Base-by-base conservation (phyloP, 1,284 basidiomycete genomes). In the Microbotryum violaceum region DNA sequence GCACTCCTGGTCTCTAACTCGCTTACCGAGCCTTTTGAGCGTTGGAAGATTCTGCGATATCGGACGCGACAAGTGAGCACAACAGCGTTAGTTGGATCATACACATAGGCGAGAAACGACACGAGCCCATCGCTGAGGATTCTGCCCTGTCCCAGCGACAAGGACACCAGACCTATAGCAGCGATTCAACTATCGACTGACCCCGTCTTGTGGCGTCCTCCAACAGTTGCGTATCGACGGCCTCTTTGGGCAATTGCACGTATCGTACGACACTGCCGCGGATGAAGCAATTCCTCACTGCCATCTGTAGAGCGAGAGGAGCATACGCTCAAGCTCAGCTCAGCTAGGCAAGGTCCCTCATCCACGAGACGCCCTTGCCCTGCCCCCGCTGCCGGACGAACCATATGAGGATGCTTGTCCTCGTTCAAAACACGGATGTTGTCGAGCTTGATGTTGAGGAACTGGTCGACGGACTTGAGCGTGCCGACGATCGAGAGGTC, bases 251-350 rank as follows among this genome's bases (percentile, higher is more conserved):
- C 61, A 98, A 81, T 74, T 96, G 89, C 12, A 98, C 96, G 74
- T 97, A 99, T 70, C 96, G 86, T 46, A 98, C 93, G 16, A 98
- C 96, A 3, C 92, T 97, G 62, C 96, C 96, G 60, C 96, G 87
- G 72, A 98, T 98, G 75, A 98, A 99, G 74, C 91, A 94, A 75
- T 97, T 98, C 79, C 94, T 96, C 53, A 98, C 93, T 0, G 96
- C 92, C 85, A 97, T 91, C 94, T 98, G 72, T 21, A 31, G 31
- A 31, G 9, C 31, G 25, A 45, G 49, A 46, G n/a, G 21, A 55
- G n/a, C 29, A 3, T 25, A 10, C n/a, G n/a, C 21, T 45, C 16
- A n/a, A 52, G 4, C 33, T 45, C 14, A 37, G n/a, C 21, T 45
- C 27, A 44, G 20, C n/a, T 53, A 8, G 27, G n/a, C 2, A 42